These are phyloP conservation scores for Mortierella sp. DNA, from an alignment of 371 early-diverging fungal species.

Conservation along the genomic window DNA sequence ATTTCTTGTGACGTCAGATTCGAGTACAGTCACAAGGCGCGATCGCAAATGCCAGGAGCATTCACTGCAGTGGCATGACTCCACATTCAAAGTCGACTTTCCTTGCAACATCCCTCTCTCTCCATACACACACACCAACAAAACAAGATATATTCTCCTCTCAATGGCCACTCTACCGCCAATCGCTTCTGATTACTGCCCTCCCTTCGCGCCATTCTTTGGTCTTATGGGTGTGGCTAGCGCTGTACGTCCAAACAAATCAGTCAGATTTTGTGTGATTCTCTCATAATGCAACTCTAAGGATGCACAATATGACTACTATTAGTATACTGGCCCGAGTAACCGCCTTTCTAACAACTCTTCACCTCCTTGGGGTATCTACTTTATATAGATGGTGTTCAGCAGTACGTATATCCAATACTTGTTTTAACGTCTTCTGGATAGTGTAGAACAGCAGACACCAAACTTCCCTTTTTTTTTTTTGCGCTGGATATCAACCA, in stretches of 20 bases:
- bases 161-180: slow-evolving; percentile 45
- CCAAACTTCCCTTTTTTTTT: background rate
- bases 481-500: background rate
- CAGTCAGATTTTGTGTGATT: too few relatives aligned
- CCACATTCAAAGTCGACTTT: slow-evolving; percentile 1
- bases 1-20: background rate
- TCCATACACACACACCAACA: background rate
- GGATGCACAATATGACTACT: background rate
- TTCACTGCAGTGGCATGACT: background rate
- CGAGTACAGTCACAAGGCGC: background rate
- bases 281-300: too few relatives aligned
- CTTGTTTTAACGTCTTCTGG: background rate
- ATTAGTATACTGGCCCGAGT: background rate
- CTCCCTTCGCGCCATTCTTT: slow-evolving; percentile 75
- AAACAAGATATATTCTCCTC: background rate
- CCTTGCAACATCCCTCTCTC: background rate
- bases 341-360: background rate
- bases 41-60: background rate
- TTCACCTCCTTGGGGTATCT: background rate
- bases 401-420: slow-evolving; percentile 60
- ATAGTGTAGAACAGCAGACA: background rate
- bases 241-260: slow-evolving; percentile 56
- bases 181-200: slow-evolving; percentile 57
- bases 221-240: slow-evolving; percentile 76
- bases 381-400: slow-evolving; percentile 61